phyloP scores from a whole-genome alignment of 805 yeast species.

The Yarrowia porcina region DNA sequence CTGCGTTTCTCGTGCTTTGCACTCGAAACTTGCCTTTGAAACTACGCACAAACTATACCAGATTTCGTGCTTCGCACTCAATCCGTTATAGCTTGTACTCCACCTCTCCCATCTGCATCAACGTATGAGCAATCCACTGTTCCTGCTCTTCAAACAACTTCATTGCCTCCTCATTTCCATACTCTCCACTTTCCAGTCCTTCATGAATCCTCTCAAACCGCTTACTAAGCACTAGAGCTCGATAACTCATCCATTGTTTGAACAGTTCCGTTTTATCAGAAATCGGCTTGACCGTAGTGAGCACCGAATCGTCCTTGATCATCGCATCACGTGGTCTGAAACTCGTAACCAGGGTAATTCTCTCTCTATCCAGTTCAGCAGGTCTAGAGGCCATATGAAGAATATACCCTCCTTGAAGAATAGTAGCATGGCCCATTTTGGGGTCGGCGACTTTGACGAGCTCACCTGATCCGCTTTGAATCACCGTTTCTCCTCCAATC shows the following conservation, averaged over 20 bases:
- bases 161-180: background rate
- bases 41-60: too few relatives aligned
- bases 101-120: constrained; percentile 18
- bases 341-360: background rate
- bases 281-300: background rate
- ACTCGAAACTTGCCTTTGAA: too few relatives aligned
- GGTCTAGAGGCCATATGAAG: constrained; percentile 10
- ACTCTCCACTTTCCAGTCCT: background rate
- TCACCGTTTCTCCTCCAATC: background rate
- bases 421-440: background rate
- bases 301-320: constrained; percentile 1
- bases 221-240: background rate
- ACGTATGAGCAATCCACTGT: constrained; percentile 1
- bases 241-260: constrained; percentile 16
- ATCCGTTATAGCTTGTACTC: constrained; percentile 12
- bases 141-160: constrained; percentile 5
- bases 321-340: constrained; percentile 4
- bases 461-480: background rate
- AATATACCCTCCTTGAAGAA: constrained; percentile 2
- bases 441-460: constrained; percentile 5
- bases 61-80: too few relatives aligned
- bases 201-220: background rate
- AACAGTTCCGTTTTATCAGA: background rate
- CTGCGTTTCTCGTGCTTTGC: too few relatives aligned
- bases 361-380: background rate